Evolutionary conservation across 2,329 filamentous ascomycete genomes (phyloP), one percentile per base, ranked within the genome.

Genomic region (Ophiostoma ips): DNA sequence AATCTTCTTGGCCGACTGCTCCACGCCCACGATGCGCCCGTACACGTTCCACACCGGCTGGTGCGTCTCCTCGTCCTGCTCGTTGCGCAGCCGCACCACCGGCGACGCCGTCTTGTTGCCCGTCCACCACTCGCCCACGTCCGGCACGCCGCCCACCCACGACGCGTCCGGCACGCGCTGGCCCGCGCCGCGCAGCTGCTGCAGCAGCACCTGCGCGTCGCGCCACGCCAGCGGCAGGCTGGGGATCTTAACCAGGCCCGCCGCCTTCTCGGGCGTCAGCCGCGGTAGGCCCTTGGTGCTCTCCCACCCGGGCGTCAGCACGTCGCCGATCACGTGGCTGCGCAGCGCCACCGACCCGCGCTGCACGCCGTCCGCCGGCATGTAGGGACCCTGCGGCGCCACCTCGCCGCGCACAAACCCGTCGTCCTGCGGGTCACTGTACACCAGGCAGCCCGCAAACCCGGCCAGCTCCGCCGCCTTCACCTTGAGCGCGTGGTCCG

Each of bases 31-130:
- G 48, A 98, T 89, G 50, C 81, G 77, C 31, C 86, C 89, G 59
- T 95, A 80, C 1, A 96, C 79, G 60, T 98, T 98, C 76, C 87
- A 95, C 54, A 98, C 92, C 6, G 82, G 79, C 63, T 95, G 87
- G 61, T 84, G 74, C 52, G 84, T 76, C 12, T 80, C 75, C 62
- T 94, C 88, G 57, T 95, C 88, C 62, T 95, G 88, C 53, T 87
- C 68, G 63, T 96, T 96, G 64, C 82, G 79, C 21, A 98, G 71
- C 48, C 84, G 82, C 46, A 98, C 84, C 21, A 79, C 72, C 0
- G 89, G 88, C 3, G 86, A 87, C 18, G n/a, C 43, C 1, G 75
- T 76, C 3, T 18, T 24, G 35, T 15, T 24, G 21, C 31, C 41
- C 3, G 87, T 86, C 81, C 84, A 95, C 83, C 87, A 95, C 59